phyloP scores from a whole-genome alignment of 148 eudicot species.

The Heliamphora exappendiculata region DNA sequence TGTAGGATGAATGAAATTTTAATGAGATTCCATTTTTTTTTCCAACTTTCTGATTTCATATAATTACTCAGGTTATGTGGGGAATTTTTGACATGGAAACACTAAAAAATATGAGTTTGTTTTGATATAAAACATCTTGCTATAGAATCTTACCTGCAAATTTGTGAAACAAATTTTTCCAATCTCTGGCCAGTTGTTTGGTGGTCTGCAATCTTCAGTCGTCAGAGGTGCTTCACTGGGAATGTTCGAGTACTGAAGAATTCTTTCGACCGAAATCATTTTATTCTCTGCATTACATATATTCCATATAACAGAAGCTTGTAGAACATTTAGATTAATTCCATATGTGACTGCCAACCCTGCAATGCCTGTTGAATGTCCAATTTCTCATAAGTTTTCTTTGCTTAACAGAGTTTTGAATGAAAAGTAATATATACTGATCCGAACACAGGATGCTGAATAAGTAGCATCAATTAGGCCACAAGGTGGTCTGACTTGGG shows the following conservation, averaged over 20 bases:
- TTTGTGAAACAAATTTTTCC: slow-evolving; percentile 76
- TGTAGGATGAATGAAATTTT: neutral
- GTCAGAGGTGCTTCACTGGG: slow-evolving; percentile 75
- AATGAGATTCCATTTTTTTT: neutral
- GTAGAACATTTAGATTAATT: slow-evolving; percentile 78
- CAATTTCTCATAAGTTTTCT: neutral
- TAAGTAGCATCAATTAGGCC: neutral
- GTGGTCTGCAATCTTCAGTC: slow-evolving; percentile 57
- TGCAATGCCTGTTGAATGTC: slow-evolving; percentile 71
- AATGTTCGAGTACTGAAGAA: slow-evolving; percentile 87
- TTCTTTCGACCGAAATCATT: slow-evolving; percentile 95
- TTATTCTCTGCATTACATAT: slow-evolving; percentile 97
- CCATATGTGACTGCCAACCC: slow-evolving; percentile 97
- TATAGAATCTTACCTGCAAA: slow-evolving; percentile 51
- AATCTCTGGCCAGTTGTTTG: slow-evolving; percentile 68
- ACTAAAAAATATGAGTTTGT: neutral
- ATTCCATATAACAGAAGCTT: slow-evolving; percentile 97
- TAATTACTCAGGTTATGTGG: neutral
- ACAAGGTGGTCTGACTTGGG: neutral
- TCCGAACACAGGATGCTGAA: neutral
- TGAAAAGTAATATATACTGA: neutral
- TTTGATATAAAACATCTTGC: neutral
- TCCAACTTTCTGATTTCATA: neutral
- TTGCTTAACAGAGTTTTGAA: neutral
- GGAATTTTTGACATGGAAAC: neutral